Conservation (phyloP, 2,329 filamentous ascomycete species). For the Colletotrichum sidae region DNA sequence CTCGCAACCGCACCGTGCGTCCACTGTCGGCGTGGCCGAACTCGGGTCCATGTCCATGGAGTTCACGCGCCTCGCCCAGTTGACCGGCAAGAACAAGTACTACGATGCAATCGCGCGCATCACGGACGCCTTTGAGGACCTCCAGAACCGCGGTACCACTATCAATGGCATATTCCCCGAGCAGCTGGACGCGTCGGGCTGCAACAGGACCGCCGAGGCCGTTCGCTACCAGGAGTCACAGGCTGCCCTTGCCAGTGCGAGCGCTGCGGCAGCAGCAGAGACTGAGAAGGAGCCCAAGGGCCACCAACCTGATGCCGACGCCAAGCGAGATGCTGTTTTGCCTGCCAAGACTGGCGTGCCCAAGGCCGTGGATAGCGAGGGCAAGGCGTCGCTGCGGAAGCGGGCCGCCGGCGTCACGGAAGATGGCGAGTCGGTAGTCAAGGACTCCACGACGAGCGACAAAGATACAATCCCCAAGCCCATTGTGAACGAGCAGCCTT, state of each 20-base stretch:
- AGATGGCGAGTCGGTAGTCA: slow-evolving; percentile 44
- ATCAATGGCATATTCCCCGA: slow-evolving; percentile 87
- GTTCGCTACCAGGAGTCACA: slow-evolving; percentile 47
- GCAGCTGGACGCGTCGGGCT: slow-evolving; percentile 82
- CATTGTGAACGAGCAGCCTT: slow-evolving; percentile 24
- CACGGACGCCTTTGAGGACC: slow-evolving; percentile 80
- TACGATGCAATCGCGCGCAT: slow-evolving; percentile 92
- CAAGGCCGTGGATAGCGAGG: slow-evolving; percentile 14
- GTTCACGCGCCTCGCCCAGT: slow-evolving; percentile 88
- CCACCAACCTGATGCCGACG: slow-evolving; percentile 32
- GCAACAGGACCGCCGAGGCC: slow-evolving; percentile 66
- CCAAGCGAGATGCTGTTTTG: slow-evolving; percentile 20
- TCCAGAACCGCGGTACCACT: slow-evolving; percentile 75
- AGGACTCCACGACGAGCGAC: slow-evolving; percentile 19
- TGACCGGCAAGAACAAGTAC: slow-evolving; percentile 84
- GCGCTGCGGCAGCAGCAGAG: slow-evolving; percentile 20
- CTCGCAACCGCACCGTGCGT: slow-evolving; percentile 72
- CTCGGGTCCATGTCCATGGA: slow-evolving; percentile 86
- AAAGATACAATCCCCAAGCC: slow-evolving; percentile 17
- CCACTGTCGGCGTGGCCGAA: slow-evolving; percentile 72
- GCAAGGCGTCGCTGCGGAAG: slow-evolving; percentile 5
- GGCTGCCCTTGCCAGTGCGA: slow-evolving; percentile 46
- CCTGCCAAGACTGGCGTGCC: slow-evolving; percentile 12
- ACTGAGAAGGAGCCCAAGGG: slow-evolving; percentile 42
- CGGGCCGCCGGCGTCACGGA: slow-evolving; percentile 40